Percentiles rank a stretch among this genome's conserved stretches.
Conservation (phyloP, 1,284 basidiomycete genomes). For the Ganoderma lingzhi region DNA sequence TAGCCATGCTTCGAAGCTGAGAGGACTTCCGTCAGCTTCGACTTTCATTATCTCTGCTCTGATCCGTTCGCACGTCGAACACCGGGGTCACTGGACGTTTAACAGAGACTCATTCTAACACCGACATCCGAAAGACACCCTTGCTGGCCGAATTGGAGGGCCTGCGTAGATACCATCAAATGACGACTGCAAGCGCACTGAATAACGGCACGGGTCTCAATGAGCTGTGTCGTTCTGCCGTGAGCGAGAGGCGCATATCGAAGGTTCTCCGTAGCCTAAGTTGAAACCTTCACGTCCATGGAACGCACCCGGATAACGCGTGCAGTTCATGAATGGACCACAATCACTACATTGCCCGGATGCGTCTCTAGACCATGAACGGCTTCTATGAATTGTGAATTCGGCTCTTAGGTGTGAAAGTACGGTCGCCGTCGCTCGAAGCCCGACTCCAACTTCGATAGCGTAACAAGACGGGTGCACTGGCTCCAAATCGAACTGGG, state of each 20-base stretch:
- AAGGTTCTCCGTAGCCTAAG: neutral
- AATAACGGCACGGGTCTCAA: neutral
- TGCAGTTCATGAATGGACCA: conserved; percentile 1
- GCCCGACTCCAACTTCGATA: neutral
- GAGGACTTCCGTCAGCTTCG: neutral
- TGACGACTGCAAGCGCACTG: too few species aligned
- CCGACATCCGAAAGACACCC: neutral
- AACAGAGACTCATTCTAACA: neutral
- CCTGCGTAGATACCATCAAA: neutral
- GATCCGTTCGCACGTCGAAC: conserved; percentile 3
- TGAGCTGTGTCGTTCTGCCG: neutral
- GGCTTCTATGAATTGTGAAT: conserved; percentile 1
- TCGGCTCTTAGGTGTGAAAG: neutral
- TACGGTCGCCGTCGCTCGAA: neutral
- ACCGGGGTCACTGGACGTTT: neutral
- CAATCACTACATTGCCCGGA: neutral
- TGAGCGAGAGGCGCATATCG: neutral
- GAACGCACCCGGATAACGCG: neutral
- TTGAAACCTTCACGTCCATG: neutral
- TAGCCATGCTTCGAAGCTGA: neutral
- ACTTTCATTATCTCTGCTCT: neutral
- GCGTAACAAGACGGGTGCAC: neutral
- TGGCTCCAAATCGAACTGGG: neutral
- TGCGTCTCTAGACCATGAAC: neutral
- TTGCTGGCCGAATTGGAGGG: neutral